Base-by-base conservation (phyloP, 352 stramenopile species). In the Phytopythium litorale region DNA sequence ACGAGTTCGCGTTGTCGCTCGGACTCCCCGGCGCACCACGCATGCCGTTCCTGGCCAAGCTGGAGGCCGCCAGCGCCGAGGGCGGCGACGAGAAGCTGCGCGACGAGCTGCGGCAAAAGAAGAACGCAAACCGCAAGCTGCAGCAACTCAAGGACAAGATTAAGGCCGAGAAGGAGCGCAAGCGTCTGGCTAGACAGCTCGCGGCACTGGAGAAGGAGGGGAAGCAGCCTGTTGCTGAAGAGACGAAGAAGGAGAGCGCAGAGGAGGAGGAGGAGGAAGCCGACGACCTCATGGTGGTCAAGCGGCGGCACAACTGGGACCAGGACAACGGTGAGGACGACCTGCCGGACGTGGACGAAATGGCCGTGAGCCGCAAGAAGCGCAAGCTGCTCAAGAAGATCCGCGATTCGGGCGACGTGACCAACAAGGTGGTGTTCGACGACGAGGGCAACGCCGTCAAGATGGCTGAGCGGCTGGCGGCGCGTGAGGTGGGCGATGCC, bases 131-230 rank as follows among this genome's bases (percentile, higher is more conserved):
- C 77, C 89, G 93, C 38, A 98, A 98, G 70, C 73, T 99, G 21
- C 83, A 98, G 70, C 86, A 96, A 73, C 86, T 99, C 11, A 99
- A 99, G 68, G 96, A 99, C 49, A 97, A 99, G 73, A 99, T 99
- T 65, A 97, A 98, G 68, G 84, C 88, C 7, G 96, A 99, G 69
- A 98, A 98, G 72, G 75, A 97, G 60, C 83, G 94, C 67, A 98
- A 98, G 73, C 88, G 89, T 25, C 74, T 98, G 33, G 87, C 86
- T 13, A 91, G 88, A 33, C 71, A 96, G 43, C 55, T 93, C 30
- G 70, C 73, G 62, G 63, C 72, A 38, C 63, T 87, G 48, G 69
- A 67, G 45, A 62, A 69, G 19, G 70, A 76, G 19, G 59, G 65
- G 11, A 59, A 60, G 64, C 35, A 63, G 52, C 61, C 73, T 40